Evolutionary conservation across 768 basidiomycete species (phyloP).

Genomic region (Cystofilobasidium bisporidii): DNA sequence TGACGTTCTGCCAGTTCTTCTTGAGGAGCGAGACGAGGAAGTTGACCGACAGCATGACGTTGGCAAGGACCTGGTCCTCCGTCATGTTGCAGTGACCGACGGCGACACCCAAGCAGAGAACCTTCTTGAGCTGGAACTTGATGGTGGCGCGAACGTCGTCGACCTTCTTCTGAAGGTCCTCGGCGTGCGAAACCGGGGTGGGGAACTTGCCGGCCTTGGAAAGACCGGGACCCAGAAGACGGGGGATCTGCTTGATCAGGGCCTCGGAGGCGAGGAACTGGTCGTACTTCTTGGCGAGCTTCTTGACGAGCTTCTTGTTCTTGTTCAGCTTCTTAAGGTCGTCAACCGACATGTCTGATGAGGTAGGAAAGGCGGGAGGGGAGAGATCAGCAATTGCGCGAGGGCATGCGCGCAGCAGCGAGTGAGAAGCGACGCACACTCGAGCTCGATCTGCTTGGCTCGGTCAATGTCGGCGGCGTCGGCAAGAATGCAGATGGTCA

Average conservation of each 20-base stretch:
- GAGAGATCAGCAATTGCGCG: neutral
- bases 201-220: constrained; percentile 99
- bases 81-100: constrained; percentile 96
- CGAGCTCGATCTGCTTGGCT: constrained; percentile 93
- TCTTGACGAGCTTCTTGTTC: constrained; percentile 99
- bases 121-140: constrained; percentile 99
- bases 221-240: constrained; percentile 98
- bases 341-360: constrained; percentile 88
- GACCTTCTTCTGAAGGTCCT: constrained; percentile 83
- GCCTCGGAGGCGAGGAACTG: constrained; percentile 96
- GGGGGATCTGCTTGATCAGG: constrained; percentile 98
- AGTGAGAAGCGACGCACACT: constrained; percentile 30
- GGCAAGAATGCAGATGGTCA: constrained; percentile 99
- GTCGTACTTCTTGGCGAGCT: constrained; percentile 99
- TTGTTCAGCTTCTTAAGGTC: constrained; percentile 99
- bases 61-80: constrained; percentile 90
- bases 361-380: constrained; percentile 39
- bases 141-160: constrained; percentile 95
- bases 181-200: constrained; percentile 83
- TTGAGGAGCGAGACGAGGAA: constrained; percentile 98
- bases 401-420: too few species aligned
- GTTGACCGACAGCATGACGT: constrained; percentile 98
- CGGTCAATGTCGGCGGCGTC: constrained; percentile 98
- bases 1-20: constrained; percentile 99
- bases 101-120: constrained; percentile 96